phyloP scores from a whole-genome alignment of 768 basidiomycete species.

The Auriscalpium orientale region DNA sequence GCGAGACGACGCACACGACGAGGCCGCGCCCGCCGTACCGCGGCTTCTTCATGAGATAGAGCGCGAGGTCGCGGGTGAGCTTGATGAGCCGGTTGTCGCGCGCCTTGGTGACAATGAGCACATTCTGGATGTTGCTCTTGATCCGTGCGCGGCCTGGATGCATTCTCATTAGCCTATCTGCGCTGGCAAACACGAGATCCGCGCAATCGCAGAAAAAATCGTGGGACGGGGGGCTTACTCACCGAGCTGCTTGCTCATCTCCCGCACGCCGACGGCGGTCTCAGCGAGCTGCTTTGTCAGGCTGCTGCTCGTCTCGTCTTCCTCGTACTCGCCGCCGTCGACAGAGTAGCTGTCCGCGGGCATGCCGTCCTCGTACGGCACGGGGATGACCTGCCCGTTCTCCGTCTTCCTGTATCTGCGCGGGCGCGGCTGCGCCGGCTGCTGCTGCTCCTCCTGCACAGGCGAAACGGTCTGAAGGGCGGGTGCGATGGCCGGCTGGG shows the following conservation, averaged over 20 bases:
- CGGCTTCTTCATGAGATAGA: slow-evolving; percentile 92
- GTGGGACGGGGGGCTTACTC: slow-evolving; percentile 19
- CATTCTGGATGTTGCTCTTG: slow-evolving; percentile 82
- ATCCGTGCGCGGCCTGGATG: slow-evolving; percentile 81
- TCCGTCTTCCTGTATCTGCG: slow-evolving; percentile 17
- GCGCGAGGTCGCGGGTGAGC: slow-evolving; percentile 86
- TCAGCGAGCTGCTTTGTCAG: slow-evolving; percentile 91
- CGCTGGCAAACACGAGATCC: background rate
- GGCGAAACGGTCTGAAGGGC: slow-evolving; percentile 38
- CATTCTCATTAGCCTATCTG: background rate
- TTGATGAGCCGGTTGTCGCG: slow-evolving; percentile 94
- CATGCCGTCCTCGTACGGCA: slow-evolving; percentile 15
- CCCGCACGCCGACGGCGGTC: slow-evolving; percentile 93
- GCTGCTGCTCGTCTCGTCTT: slow-evolving; percentile 64
- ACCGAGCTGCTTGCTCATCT: slow-evolving; percentile 99
- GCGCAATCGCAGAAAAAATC: slow-evolving; percentile 6
- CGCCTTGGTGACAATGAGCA: slow-evolving; percentile 96
- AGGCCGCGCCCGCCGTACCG: slow-evolving; percentile 66
- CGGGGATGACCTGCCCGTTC: slow-evolving; percentile 14
- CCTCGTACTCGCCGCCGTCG: slow-evolving; percentile 46
- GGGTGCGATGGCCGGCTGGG: slow-evolving; percentile 36
- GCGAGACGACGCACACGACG: slow-evolving; percentile 56
- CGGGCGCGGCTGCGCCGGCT: slow-evolving; percentile 12
- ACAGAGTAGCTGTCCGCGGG: slow-evolving; percentile 22
- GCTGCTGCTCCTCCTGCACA: slow-evolving; percentile 7